Conservation (phyloP, 371 early-diverging fungal genomes). For the Mucor piriformis region DNA sequence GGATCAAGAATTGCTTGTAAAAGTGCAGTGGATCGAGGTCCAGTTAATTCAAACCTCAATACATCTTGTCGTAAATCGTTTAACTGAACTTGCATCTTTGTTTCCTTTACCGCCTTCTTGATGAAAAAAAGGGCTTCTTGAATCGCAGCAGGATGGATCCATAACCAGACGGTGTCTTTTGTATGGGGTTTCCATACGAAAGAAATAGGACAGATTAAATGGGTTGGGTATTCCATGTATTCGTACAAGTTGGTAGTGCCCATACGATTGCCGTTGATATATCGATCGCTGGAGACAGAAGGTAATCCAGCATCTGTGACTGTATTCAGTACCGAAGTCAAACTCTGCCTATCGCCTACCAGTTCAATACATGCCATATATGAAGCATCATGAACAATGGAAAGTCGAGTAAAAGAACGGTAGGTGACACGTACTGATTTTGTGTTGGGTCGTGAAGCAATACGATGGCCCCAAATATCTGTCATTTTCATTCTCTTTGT, state of each 20-base stretch:
- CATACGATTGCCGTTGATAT: conserved; percentile 57
- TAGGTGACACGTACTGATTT: conserved; percentile 79
- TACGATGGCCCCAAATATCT: conserved; percentile 84
- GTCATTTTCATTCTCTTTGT: conserved; percentile 95
- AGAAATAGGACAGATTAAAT: conserved; percentile 61
- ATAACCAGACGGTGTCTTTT: conserved; percentile 59
- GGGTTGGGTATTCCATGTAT: conserved; percentile 56
- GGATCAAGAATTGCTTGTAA: conserved; percentile 61
- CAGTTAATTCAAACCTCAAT: conserved; percentile 74
- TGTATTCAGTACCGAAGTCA: conserved; percentile 49
- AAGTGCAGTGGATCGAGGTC: conserved; percentile 77
- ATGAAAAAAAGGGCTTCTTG: conserved; percentile 30
- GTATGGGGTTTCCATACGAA: conserved; percentile 70
- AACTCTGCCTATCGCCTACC: conserved; percentile 54
- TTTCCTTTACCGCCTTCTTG: conserved; percentile 10
- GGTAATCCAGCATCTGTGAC: conserved; percentile 69
- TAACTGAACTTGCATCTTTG: conserved; percentile 20
- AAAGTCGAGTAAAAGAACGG: conserved; percentile 73
- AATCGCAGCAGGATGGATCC: conserved; percentile 69
- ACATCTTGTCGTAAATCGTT: conserved; percentile 45
- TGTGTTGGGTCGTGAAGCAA: conserved; percentile 83
- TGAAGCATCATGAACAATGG: conserved; percentile 83
- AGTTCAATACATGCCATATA: conserved; percentile 77
- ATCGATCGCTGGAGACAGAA: conserved; percentile 66
- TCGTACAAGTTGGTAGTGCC: conserved; percentile 62